Base-by-base conservation (phyloP, 2,329 filamentous ascomycete species). In the Pochonia chlamydosporia region DNA sequence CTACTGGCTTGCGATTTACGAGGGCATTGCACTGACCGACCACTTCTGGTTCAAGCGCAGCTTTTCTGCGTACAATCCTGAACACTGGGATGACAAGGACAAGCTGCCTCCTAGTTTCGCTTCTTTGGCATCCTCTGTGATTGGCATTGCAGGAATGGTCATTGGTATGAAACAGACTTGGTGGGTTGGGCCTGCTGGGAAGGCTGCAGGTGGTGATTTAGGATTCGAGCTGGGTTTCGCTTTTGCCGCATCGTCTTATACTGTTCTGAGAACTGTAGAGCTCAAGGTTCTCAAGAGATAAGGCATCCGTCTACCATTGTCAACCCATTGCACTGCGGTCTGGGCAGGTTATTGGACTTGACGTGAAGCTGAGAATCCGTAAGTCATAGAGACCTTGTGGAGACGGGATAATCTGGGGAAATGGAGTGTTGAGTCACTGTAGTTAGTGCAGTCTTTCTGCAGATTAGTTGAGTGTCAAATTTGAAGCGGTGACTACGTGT, bases 1-100 rank as follows among this genome's bases (percentile, higher is more conserved):
- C 2, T 89, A 89, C 69, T 89, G 85, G 84, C 73, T 89, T 2
- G 80, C 84, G 40, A 86, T 89, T 56, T 89, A 89, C 67, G 77
- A 81, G 53, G 83, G 78, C 41, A 78, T 89, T 52, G 71, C 78
- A 1, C 62, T 88, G 16, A 69, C 74, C 2, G 85, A 89, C 47
- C 85, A 89, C 65, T 78, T 87, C 57, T 56, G 85, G 59, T 88
- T 84, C 71, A 79, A 78, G 57, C 74, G 77, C 21, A 79, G 80
- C 3, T 78, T 85, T 2, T 43, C 41, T 13, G 80, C 79, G 8
- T 89, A 88, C 61, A 60, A 66, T n/a, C 67, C 75, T 0, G 74
- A 78, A 37, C 62, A 74, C 52, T 87, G 85, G 61, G 74, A 82
- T 52, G 69, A 77, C 46, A 73, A 76, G 0, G 59, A 65, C 1